Base-by-base conservation (phyloP, 1,284 basidiomycete genomes). In the Ustilago sp. region DNA sequence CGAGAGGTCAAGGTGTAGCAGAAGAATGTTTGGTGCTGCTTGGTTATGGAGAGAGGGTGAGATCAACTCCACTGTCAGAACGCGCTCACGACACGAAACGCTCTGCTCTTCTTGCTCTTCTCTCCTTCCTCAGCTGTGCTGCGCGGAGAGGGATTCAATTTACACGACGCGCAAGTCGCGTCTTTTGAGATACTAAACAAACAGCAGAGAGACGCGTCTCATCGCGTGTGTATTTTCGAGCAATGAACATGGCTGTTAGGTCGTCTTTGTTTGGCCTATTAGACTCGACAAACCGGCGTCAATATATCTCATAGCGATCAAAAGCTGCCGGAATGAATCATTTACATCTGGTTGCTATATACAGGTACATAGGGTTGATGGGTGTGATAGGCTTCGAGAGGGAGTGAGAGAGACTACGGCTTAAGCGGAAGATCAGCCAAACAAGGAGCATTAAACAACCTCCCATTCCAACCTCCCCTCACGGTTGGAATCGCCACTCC, bases 381-480 rank as follows among this genome's bases (percentile, higher is more conserved):
- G 13, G 4, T 36, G 11, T 31, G 34, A 36, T 15, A 13, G 8
- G 15, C 15, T n/a, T 3, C 23, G 8, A 32, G 11, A 15, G 17
- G 2, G 34, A 11, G 23, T 28, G 23, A 28, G 23, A 34, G 23
- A 3, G 7, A 15, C 43, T 32, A 72, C 3, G 59, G 59, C 65
- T 74, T 77, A 31, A 83, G 66, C 31, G 81, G 80, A 32, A 83
- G 53, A 54, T 80, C 75, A 9, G 81, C 81, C 9, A 83, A 55
- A 63, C 82, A 83, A 34, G 82, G 82, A 15, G 82, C 82, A 51
- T 76, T 65, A 31, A 83, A 70, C 41, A 83, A 62, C 23, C 68
- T 61, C 3, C 80, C 82, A 48, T 57, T 66, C 60, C 73, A 71
- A 47, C 79, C 80, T 3, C 82, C 82, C 19, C 35, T 57, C 15